Evolutionary conservation across 2,329 filamentous ascomycete species (phyloP).

Genomic region (Botrytis paeoniae): DNA sequence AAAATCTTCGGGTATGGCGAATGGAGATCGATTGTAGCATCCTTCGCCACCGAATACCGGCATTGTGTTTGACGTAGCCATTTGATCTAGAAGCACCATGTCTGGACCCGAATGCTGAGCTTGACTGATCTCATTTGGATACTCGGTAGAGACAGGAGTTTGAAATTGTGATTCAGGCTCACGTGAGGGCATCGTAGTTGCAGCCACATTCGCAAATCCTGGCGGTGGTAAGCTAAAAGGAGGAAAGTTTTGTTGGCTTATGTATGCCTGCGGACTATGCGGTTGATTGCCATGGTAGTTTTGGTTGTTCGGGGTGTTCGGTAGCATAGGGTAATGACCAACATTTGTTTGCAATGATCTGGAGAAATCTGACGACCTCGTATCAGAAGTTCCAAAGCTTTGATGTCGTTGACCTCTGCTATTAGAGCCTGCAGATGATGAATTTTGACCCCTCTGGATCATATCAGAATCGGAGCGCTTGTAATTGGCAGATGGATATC

Average conservation of each 20-base stretch:
- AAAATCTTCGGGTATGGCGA: slow-evolving; percentile 83
- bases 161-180: slow-evolving; percentile 34
- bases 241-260: slow-evolving; percentile 59
- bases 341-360: slow-evolving; percentile 49
- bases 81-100: slow-evolving; percentile 60
- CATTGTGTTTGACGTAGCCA: slow-evolving; percentile 65
- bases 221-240: slow-evolving; percentile 62
- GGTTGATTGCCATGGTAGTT: slow-evolving; percentile 42
- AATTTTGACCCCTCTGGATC: slow-evolving; percentile 29
- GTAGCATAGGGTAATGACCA: slow-evolving; percentile 51
- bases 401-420: slow-evolving; percentile 31
- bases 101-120: slow-evolving; percentile 43
- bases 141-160: slow-evolving; percentile 34
- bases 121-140: slow-evolving; percentile 38
- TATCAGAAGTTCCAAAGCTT: slow-evolving; percentile 36
- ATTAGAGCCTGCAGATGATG: slow-evolving; percentile 23
- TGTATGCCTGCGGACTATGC: slow-evolving; percentile 50
- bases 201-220: slow-evolving; percentile 48
- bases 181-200: slow-evolving; percentile 37
- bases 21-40: slow-evolving; percentile 75
- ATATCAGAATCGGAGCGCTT: slow-evolving; percentile 37
- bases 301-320: slow-evolving; percentile 50
- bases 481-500: slow-evolving; percentile 29
- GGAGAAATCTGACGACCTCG: slow-evolving; percentile 40
- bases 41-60: slow-evolving; percentile 85